Conservation (phyloP, 2,329 filamentous ascomycete species). For the Penicillium sp. region DNA sequence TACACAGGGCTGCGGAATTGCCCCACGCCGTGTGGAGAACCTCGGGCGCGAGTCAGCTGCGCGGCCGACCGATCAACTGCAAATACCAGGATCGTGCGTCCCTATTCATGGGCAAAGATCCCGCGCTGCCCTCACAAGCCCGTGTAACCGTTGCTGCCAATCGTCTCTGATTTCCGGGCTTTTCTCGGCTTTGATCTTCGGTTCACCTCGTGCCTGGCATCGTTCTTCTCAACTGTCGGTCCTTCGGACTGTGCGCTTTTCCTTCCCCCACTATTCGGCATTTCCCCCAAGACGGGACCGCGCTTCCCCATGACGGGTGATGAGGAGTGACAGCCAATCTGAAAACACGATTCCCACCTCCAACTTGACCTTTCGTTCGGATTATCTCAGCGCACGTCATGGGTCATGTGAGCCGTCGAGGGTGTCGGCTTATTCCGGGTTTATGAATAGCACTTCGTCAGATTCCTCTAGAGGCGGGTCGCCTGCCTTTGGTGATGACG, state of each 20-base stretch:
- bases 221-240: conserved; percentile 1
- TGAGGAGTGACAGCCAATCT: conserved; percentile 16
- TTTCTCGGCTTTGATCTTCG: conserved; percentile 2
- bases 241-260: not conserved
- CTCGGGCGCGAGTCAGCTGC: conserved; percentile 13
- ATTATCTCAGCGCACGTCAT: conserved; percentile 12
- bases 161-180: conserved; percentile 6
- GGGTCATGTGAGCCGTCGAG: conserved; percentile 19
- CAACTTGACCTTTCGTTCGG: conserved; percentile 3
- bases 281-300: not conserved
- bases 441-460: conserved; percentile 18
- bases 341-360: not conserved
- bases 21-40: conserved; percentile 13
- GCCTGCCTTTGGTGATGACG: conserved; percentile 4
- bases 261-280: conserved; percentile 3
- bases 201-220: conserved; percentile 12
- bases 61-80: conserved; percentile 5
- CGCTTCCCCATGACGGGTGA: conserved; percentile 16
- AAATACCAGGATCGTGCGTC: conserved; percentile 6
- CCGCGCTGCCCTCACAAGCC: conserved; percentile 2
- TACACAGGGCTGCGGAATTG: not conserved
- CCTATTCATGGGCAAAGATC: conserved; percentile 1
- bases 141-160: conserved; percentile 15
- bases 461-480: conserved; percentile 1
- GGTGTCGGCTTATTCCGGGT: conserved; percentile 10